Base-by-base conservation (phyloP, 352 stramenopile genomes). In the Globisporangium heterothallicum region DNA sequence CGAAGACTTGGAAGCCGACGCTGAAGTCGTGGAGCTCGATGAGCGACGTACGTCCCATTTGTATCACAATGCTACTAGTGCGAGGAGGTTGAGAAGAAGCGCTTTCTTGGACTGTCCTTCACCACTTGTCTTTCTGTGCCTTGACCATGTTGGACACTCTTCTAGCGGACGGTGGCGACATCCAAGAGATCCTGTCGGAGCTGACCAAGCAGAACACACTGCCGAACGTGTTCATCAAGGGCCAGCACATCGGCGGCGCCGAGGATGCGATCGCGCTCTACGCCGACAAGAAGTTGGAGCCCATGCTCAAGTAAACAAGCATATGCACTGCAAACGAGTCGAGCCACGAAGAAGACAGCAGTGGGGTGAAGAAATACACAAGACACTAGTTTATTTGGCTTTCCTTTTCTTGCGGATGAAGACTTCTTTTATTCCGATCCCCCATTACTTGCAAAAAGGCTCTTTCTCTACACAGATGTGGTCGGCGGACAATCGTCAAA, bases 141-240 rank as follows among this genome's bases (percentile, higher is more conserved):
- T n/a, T n/a, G n/a, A n/a, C n/a, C n/a, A n/a, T n/a, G n/a, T 34
- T 34, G 29, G 10, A 16, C 1, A 36, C 16, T 8, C 30, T 16
- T 16, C 6, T 36, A 83, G 82, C 72, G 24, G 89, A 98, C 52
- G 95, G 95, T 24, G 59, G 49, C 1, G 70, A 92, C 36, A 96
- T 99, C 64, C 95, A 99, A 77, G 59, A 46, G 32, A 78, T 88
- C 24, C 76, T 99, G 36, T 54, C 86, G 24, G 64, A 90, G 7
- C 73, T 98, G 40, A 98, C 94, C 34, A 92, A 92, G 49, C 95
- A 98, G 63, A 78, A 85, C 63, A 98, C 94, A 1, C 95, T 99
- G 41, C 96, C 97, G 2, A 98, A 98, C 74, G 94, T 99, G 29
- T 99, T 99, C 71, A 94, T 99, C 59, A 97, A 95, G 42, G 94